Conservation (phyloP, 139 green algal genomes). For the Chlorella sp. region DNA sequence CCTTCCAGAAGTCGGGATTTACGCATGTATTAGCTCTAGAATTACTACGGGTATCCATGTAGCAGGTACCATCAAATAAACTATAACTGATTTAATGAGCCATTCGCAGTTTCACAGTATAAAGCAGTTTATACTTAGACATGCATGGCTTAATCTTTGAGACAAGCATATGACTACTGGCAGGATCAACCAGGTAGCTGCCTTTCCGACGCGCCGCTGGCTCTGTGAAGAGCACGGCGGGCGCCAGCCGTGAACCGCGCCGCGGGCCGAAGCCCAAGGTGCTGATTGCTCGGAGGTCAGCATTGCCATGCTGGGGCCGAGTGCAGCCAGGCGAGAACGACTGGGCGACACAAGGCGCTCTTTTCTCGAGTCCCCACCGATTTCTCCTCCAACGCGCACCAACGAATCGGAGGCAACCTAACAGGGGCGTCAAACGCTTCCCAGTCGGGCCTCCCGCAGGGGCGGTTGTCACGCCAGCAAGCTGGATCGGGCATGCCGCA, state of each 20-base stretch:
- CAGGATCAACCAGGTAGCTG: slow-evolving; percentile 96
- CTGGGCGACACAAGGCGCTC: background rate
- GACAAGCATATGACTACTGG: slow-evolving; percentile 98
- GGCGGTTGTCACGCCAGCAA: slow-evolving; percentile 29
- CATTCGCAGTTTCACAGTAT: slow-evolving; percentile 99
- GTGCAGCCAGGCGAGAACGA: too few relatives aligned
- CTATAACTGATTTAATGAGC: slow-evolving; percentile 99
- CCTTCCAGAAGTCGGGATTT: slow-evolving; percentile 89
- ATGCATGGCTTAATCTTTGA: slow-evolving; percentile 99
- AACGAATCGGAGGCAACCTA: slow-evolving; percentile 34
- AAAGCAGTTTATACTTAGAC: slow-evolving; percentile 99
- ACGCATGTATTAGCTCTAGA: slow-evolving; percentile 94
- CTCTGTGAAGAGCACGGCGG: background rate
- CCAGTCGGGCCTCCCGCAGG: slow-evolving; percentile 32
- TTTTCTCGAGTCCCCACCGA: slow-evolving; percentile 39
- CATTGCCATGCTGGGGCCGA: background rate
- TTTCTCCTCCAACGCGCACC: slow-evolving; percentile 25
- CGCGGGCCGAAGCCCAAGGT: background rate
- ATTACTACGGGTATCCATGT: slow-evolving; percentile 87
- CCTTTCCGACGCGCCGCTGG: slow-evolving; percentile 37
- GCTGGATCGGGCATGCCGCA: background rate
- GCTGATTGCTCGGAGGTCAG: slow-evolving; percentile 4
- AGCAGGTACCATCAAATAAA: slow-evolving; percentile 99
- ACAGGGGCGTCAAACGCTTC: background rate
- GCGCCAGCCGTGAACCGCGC: background rate